Conservation (phyloP, 805 yeast species). For the Pichia cabralensis region DNA sequence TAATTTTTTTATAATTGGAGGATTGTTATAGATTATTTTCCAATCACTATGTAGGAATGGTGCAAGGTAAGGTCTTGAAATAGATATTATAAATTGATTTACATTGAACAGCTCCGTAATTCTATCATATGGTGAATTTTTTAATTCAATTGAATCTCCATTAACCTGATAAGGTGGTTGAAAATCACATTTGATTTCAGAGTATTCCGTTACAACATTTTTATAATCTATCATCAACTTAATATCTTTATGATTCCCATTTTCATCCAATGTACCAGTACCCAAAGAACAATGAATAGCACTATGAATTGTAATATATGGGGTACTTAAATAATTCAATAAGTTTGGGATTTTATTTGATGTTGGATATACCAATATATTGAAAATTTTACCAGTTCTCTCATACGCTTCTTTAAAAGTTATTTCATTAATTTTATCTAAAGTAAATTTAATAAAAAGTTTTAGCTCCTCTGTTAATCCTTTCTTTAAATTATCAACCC, state of each 20-base stretch:
- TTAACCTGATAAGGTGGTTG: constrained; percentile 29
- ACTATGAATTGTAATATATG: constrained; percentile 82
- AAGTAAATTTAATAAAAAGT: constrained; percentile 68
- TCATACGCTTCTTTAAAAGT: constrained; percentile 92
- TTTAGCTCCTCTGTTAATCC: constrained; percentile 84
- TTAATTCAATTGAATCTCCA: constrained; percentile 8
- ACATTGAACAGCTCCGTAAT: constrained; percentile 90
- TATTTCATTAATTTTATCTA: constrained; percentile 63
- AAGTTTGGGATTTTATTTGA: constrained; percentile 60
- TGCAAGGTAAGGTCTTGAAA: constrained; percentile 90
- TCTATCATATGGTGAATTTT: constrained; percentile 66
- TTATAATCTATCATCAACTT: constrained; percentile 20
- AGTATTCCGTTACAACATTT: constrained; percentile 29
- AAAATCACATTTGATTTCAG: constrained; percentile 25
- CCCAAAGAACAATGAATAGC: constrained; percentile 85
- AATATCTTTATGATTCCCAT: constrained; percentile 47
- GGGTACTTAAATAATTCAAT: constrained; percentile 84
- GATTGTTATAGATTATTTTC: constrained; percentile 38
- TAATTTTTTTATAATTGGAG: constrained; percentile 23
- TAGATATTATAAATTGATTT: constrained; percentile 81
- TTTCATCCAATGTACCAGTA: constrained; percentile 55
- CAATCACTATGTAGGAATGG: constrained; percentile 79
- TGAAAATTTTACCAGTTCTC: constrained; percentile 67
- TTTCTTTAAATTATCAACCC: constrained; percentile 20
- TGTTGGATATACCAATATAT: constrained; percentile 78